These are phyloP conservation scores for Ceratobasidium sp. DNA, from an alignment of 1,284 basidiomycete genomes.

Conservation along the genomic window DNA sequence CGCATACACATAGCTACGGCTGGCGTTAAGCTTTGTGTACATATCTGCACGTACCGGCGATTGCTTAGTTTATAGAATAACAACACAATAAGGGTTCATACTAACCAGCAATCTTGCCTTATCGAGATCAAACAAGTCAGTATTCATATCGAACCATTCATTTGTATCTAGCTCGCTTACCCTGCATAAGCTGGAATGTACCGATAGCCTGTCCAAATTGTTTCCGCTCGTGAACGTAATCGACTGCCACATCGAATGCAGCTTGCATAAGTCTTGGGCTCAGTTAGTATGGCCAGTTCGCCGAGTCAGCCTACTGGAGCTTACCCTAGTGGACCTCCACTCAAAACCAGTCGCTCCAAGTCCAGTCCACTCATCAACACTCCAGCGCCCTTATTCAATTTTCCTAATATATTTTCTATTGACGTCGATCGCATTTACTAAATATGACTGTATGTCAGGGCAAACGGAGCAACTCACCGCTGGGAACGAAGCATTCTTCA, in stretches of 20 bases:
- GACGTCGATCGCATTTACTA: neutral
- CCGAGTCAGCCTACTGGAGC: conserved; percentile 37
- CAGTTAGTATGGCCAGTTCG: neutral
- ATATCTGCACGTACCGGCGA: conserved; percentile 64
- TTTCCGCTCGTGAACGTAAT: conserved; percentile 89
- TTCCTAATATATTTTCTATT: conserved; percentile 83
- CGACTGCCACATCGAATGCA: conserved; percentile 86
- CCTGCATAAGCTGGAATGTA: conserved; percentile 97
- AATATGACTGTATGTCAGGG: neutral
- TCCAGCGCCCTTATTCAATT: conserved; percentile 76
- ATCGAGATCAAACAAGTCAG: neutral
- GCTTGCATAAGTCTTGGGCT: conserved; percentile 87
- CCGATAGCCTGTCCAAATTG: conserved; percentile 89
- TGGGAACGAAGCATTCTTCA: conserved; percentile 86
- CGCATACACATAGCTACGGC: conserved; percentile 90
- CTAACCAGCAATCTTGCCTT: conserved; percentile 43
- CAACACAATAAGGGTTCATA: neutral
- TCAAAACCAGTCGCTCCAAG: conserved; percentile 88
- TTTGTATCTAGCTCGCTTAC: conserved; percentile 56
- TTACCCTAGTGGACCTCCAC: conserved; percentile 79
- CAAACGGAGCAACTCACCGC: conserved; percentile 57
- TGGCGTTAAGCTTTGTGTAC: conserved; percentile 92
- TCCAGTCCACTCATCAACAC: conserved; percentile 96
- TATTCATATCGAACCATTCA: conserved; percentile 6
- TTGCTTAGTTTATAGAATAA: neutral